phyloP scores from a whole-genome alignment of 129 eudicot genomes.

The Lonicera japonica region DNA sequence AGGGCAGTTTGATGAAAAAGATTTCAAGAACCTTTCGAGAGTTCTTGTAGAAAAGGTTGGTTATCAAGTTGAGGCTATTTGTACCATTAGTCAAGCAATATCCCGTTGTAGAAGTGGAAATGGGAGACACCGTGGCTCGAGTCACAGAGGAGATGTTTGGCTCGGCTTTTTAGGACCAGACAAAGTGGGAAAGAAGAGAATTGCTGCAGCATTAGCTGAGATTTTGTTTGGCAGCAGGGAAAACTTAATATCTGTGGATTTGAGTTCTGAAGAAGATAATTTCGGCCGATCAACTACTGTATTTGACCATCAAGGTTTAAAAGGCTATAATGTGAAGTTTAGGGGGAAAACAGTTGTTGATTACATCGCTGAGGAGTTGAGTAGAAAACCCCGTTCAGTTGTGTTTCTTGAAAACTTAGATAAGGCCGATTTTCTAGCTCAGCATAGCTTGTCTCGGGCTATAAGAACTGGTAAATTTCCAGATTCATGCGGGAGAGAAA shows the following conservation, averaged over 20 bases:
- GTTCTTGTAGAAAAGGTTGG: slow-evolving; percentile 53
- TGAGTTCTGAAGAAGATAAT: slow-evolving; percentile 32
- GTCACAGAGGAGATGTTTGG: slow-evolving; percentile 50
- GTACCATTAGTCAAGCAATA: slow-evolving; percentile 46
- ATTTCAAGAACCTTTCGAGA: slow-evolving; percentile 51
- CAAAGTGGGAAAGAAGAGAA: slow-evolving; percentile 58
- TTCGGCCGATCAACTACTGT: slow-evolving; percentile 20
- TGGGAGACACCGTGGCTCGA: slow-evolving; percentile 27
- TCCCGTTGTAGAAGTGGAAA: slow-evolving; percentile 45
- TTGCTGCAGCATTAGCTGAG: slow-evolving; percentile 65
- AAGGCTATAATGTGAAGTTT: slow-evolving; percentile 18
- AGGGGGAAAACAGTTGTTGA: slow-evolving; percentile 62
- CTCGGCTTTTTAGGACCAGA: slow-evolving; percentile 73
- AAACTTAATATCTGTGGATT: slow-evolving; percentile 45
- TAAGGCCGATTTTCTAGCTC: slow-evolving; percentile 64
- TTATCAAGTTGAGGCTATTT: slow-evolving; percentile 62
- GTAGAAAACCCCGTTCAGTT: slow-evolving; percentile 53
- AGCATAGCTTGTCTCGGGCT: slow-evolving; percentile 59
- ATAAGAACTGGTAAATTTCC: slow-evolving; percentile 63
- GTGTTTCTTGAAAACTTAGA: slow-evolving; percentile 72
- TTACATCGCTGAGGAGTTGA: slow-evolving; percentile 64
- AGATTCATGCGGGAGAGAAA: slow-evolving; percentile 72
- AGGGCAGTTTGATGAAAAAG: slow-evolving; percentile 30
- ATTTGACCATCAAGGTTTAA: slow-evolving; percentile 25
- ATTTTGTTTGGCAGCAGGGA: slow-evolving; percentile 42